These are phyloP conservation scores for Alnus rubra DNA, from an alignment of 306 rosid species.

Conservation along the genomic window DNA sequence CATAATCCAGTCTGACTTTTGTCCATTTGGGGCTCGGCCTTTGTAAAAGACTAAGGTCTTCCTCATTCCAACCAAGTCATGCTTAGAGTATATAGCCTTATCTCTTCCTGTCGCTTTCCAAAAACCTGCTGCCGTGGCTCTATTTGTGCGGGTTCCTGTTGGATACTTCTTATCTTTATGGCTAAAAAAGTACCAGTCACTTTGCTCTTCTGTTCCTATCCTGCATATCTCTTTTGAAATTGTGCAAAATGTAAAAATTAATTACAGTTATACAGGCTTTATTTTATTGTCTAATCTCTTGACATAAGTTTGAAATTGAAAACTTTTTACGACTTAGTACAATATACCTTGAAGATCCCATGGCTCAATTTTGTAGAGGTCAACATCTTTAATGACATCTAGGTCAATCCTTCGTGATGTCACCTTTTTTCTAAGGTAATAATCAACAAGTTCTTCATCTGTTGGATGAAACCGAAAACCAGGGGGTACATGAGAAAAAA, in stretches of 20 bases:
- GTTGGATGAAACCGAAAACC: slow-evolving; percentile 97
- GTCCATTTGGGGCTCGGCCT: slow-evolving; percentile 97
- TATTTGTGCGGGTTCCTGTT: slow-evolving; percentile 93
- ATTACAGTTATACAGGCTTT: neutral
- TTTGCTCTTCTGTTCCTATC: slow-evolving; percentile 84
- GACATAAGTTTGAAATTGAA: neutral
- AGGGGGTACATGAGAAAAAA: slow-evolving; percentile 79
- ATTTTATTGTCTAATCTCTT: neutral
- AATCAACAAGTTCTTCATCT: slow-evolving; percentile 95
- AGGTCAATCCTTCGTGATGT: slow-evolving; percentile 74
- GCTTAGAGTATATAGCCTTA: slow-evolving; percentile 83
- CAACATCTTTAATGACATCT: slow-evolving; percentile 90
- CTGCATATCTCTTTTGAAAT: slow-evolving; percentile 67
- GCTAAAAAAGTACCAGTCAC: slow-evolving; percentile 90
- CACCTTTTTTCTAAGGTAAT: slow-evolving; percentile 82
- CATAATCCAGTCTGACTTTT: slow-evolving; percentile 97
- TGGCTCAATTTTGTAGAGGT: slow-evolving; percentile 91
- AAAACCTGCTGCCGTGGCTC: slow-evolving; percentile 91
- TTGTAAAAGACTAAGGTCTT: slow-evolving; percentile 86
- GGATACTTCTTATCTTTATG: slow-evolving; percentile 97
- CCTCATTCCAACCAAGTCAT: slow-evolving; percentile 86
- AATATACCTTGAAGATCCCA: slow-evolving; percentile 92
- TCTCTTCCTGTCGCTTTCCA: slow-evolving; percentile 99
- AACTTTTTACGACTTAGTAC: neutral
- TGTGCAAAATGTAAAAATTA: neutral